Evolutionary conservation across 192 early-diverging fungal species (phyloP), one percentile per base, ranked within the genome.

Genomic region (Pecoramyces ruminantium): DNA sequence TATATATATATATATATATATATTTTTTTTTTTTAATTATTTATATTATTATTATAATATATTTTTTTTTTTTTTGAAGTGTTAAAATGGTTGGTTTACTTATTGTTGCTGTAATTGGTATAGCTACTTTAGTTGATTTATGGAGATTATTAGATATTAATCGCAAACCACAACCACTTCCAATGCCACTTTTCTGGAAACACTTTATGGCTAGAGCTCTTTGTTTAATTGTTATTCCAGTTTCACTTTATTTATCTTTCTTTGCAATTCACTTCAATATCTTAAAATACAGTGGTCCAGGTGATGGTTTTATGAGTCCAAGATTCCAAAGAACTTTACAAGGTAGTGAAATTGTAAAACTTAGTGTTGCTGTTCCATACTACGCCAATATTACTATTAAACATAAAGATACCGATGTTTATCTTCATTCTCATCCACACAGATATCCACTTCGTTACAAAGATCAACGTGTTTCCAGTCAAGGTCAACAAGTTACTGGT

Each of bases 81-180:
- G 94, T 97, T 83, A 99, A 99, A 83, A 93, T 99, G 92, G 97
- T 99, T 1, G 97, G 97, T 11, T 84, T 98, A 29, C 91, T 99
- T 80, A 92, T 94, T 9, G 89, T 99, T 29, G 87, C 86, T 9
- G 89, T 95, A 6, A 87, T 99, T 79, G 97, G 97, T 29, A 84
- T 92, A 30, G 94, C 94, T 12, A 93, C 93, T 1, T 51, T 99
- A 13, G 86, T 89, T 79, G 97, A 99, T 80, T 89, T 99, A 30
- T 98, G 97, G 96, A 86, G 90, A n/a, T 87, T 98, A 78, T 86
- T 98, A 79, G 96, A 98, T 81, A 89, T 93, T 81, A 90, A 91
- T 28, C 92, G 94, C 51, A 93, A 94, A 81, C 29, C 28, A 8
- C 11, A 77, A 1, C 25, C 58, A 29, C 1, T 84, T 34, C 15